These are phyloP conservation scores for Capillidium rhysosporum DNA, from an alignment of 371 early-diverging fungal genomes.

Conservation along the genomic window DNA sequence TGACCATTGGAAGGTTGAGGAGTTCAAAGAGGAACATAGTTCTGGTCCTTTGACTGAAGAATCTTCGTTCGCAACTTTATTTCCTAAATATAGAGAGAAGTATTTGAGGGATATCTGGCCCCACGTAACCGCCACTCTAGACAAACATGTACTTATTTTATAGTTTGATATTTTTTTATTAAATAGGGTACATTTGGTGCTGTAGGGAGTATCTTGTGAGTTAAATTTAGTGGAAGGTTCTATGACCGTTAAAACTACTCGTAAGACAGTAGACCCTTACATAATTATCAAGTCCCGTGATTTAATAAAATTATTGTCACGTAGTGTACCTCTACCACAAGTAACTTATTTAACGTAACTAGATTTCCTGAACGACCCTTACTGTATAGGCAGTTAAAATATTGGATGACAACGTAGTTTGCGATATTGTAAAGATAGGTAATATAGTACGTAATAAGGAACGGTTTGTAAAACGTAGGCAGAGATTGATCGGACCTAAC, in stretches of 20 bases:
- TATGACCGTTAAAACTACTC: constrained; percentile 96
- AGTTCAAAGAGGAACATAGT: constrained; percentile 68
- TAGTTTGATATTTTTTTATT: neutral
- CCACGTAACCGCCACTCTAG: constrained; percentile 73
- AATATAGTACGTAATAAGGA: constrained; percentile 89
- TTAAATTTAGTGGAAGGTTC: constrained; percentile 92
- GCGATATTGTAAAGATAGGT: constrained; percentile 96
- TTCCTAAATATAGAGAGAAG: constrained; percentile 95
- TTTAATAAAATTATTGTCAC: constrained; percentile 83
- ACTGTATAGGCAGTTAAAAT: constrained; percentile 50
- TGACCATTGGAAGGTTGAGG: constrained; percentile 86
- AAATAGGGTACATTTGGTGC: neutral
- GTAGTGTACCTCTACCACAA: constrained; percentile 91
- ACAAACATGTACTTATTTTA: constrained; percentile 34
- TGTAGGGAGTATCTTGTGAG: constrained; percentile 72
- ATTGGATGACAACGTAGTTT: constrained; percentile 84
- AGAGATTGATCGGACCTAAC: constrained; percentile 92
- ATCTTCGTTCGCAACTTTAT: constrained; percentile 93
- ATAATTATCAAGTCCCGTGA: constrained; percentile 92
- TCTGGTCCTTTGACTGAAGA: constrained; percentile 79
- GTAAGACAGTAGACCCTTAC: constrained; percentile 96
- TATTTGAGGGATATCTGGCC: constrained; percentile 93
- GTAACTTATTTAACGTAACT: constrained; percentile 17
- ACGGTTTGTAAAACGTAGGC: constrained; percentile 93
- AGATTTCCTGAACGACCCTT: neutral